Evolutionary conservation across 2,329 filamentous ascomycete species (phyloP).

Genomic region (Nigrospora oryzae): DNA sequence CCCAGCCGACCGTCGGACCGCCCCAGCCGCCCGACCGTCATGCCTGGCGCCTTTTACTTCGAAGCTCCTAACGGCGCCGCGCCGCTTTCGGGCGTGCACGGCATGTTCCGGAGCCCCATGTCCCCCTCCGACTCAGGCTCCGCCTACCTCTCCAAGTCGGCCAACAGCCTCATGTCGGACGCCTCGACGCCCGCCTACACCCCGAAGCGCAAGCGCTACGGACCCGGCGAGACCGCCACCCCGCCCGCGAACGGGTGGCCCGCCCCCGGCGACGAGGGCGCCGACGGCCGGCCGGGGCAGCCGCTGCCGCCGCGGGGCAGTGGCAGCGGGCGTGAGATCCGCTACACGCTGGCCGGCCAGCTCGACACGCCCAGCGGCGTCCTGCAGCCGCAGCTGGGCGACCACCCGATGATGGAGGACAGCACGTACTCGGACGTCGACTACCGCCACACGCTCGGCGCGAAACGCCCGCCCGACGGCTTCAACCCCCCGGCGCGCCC

Average conservation of each 20-base stretch:
- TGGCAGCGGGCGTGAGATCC: conserved; percentile 13
- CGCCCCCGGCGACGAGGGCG: conserved; percentile 14
- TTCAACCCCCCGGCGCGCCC: conserved; percentile 23
- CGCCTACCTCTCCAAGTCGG: conserved; percentile 28
- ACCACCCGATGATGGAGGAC: conserved; percentile 31
- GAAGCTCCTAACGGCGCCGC: conserved; percentile 15
- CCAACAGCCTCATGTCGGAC: conserved; percentile 28
- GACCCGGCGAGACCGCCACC: conserved; percentile 21
- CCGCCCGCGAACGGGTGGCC: conserved; percentile 23
- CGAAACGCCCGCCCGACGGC: conserved; percentile 30
- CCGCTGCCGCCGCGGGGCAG: background rate
- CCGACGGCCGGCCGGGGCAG: conserved; percentile 11
- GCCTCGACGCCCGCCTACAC: conserved; percentile 19
- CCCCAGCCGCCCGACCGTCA: conserved; percentile 10
- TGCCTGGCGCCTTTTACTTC: conserved; percentile 25
- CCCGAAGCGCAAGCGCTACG: conserved; percentile 38
- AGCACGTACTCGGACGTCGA: conserved; percentile 50
- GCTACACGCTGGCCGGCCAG: conserved; percentile 45
- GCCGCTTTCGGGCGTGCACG: conserved; percentile 18
- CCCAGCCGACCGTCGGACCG: no score
- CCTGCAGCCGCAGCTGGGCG: conserved; percentile 17
- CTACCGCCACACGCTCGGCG: conserved; percentile 44
- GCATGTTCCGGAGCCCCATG: conserved; percentile 36
- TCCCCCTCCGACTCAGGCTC: conserved; percentile 30
- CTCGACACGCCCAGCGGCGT: conserved; percentile 37